These are phyloP conservation scores for Petunia secreta DNA, from an alignment of 257 asterid genomes.

Conservation along the genomic window DNA sequence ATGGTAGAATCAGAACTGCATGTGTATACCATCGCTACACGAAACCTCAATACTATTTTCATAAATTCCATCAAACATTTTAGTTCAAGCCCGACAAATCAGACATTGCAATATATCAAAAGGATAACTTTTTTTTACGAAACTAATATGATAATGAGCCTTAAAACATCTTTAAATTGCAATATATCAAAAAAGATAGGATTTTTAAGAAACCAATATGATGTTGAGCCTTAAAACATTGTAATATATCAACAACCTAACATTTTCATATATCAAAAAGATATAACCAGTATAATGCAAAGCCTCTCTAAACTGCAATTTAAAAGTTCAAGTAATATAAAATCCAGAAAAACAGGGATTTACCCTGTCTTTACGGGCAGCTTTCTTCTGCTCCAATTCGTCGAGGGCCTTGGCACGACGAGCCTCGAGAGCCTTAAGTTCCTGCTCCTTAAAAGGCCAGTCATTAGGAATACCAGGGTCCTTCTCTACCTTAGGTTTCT, in stretches of 20 bases:
- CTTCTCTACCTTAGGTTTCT: constrained; percentile 73
- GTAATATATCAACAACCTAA: background rate
- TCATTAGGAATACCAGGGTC: constrained; percentile 96
- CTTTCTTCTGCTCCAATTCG: constrained; percentile 84
- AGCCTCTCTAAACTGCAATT: background rate
- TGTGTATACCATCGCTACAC: background rate
- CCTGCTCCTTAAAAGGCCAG: constrained; percentile 96
- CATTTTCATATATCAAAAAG: background rate
- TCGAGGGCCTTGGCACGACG: constrained; percentile 75
- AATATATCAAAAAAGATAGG: no score
- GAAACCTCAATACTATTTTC: background rate
- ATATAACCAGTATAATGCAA: background rate
- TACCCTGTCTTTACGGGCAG: constrained; percentile 95
- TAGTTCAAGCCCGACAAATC: background rate
- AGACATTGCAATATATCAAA: background rate
- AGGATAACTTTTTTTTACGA: background rate
- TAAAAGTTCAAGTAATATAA: background rate
- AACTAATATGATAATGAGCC: no score
- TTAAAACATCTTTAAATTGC: no score
- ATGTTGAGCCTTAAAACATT: no score
- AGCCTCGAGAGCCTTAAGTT: constrained; percentile 81
- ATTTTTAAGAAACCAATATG: no score
- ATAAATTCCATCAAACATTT: background rate
- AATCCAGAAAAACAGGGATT: background rate
- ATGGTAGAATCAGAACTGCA: background rate